Evolutionary conservation across 306 rosid genomes (phyloP).

Genomic region (Vigna reflexopilosa): DNA sequence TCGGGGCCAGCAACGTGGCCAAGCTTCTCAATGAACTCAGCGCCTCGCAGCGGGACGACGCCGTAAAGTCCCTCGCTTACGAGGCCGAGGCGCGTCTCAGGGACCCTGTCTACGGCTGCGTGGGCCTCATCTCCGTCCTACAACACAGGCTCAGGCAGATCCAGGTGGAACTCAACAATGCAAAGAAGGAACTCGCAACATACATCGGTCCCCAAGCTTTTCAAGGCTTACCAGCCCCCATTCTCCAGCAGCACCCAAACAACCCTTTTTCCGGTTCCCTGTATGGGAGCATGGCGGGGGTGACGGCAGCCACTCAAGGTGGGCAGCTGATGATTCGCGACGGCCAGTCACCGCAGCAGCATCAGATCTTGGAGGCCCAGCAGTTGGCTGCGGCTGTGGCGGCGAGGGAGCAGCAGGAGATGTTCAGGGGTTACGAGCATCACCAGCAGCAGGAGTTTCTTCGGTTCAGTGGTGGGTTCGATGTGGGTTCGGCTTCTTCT

Average conservation of each 20-base stretch:
- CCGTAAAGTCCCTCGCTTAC: slow-evolving; percentile 85
- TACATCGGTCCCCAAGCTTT: slow-evolving; percentile 78
- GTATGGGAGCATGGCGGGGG: slow-evolving; percentile 41
- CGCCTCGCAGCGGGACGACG: slow-evolving; percentile 80
- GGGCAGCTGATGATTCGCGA: slow-evolving; percentile 66
- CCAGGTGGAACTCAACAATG: slow-evolving; percentile 62
- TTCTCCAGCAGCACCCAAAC: slow-evolving; percentile 49
- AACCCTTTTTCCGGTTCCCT: slow-evolving; percentile 45
- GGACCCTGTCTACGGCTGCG: slow-evolving; percentile 94
- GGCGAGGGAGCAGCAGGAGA: slow-evolving; percentile 75
- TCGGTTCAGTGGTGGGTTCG: slow-evolving; percentile 70
- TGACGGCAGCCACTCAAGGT: slow-evolving; percentile 34
- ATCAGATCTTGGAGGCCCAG: slow-evolving; percentile 73
- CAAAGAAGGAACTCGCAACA: slow-evolving; percentile 76
- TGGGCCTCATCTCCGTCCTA: slow-evolving; percentile 86
- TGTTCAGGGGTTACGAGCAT: slow-evolving; percentile 62
- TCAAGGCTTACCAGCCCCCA: slow-evolving; percentile 48
- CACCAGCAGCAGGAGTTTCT: slow-evolving; percentile 58
- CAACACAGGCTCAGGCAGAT: slow-evolving; percentile 72
- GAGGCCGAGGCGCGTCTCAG: slow-evolving; percentile 90
- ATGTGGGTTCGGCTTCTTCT: slow-evolving; percentile 56
- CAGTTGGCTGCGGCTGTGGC: slow-evolving; percentile 70
- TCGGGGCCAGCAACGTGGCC: slow-evolving; percentile 92
- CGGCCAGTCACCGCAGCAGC: slow-evolving; percentile 47
- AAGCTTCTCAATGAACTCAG: slow-evolving; percentile 80